These are phyloP conservation scores for Sanghuangporus baumii DNA, from an alignment of 1,284 basidiomycete genomes.

Conservation along the genomic window DNA sequence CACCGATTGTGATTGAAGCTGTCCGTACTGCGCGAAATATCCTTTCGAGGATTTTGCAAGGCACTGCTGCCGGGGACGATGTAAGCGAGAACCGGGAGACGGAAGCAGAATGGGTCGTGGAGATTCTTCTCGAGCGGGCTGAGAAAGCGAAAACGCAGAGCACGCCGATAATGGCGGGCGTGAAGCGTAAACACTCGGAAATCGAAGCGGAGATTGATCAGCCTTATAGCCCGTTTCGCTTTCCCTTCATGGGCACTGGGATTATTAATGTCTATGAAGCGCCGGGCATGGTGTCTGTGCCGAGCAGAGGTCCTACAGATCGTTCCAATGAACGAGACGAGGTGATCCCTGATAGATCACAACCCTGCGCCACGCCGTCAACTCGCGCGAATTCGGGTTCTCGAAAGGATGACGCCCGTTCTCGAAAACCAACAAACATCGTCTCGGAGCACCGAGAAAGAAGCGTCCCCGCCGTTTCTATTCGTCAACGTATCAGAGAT, in stretches of 20 bases:
- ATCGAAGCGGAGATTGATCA: slow-evolving; percentile 30
- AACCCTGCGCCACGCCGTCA: background rate
- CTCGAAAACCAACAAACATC: background rate
- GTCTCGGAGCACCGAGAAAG: background rate
- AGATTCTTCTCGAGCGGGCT: slow-evolving; percentile 39
- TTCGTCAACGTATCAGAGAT: background rate
- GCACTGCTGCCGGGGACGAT: slow-evolving; percentile 13
- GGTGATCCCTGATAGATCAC: background rate
- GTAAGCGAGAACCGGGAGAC: slow-evolving; percentile 19
- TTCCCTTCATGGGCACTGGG: slow-evolving; percentile 41
- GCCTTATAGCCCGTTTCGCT: slow-evolving; percentile 33
- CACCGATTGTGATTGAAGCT: slow-evolving; percentile 42
- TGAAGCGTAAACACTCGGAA: slow-evolving; percentile 51
- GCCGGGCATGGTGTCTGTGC: background rate
- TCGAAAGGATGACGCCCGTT: background rate
- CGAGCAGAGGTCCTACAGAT: background rate
- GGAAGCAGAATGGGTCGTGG: slow-evolving; percentile 41
- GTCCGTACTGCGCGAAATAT: slow-evolving; percentile 44
- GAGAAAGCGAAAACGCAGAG: background rate
- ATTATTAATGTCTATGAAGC: slow-evolving; percentile 22
- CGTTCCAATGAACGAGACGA: background rate
- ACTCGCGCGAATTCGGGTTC: background rate
- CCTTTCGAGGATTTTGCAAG: slow-evolving; percentile 30
- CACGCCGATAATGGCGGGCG: slow-evolving; percentile 24
- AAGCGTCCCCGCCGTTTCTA: background rate